Percentiles rank a stretch among this genome's conserved stretches.
Evolutionary conservation across 257 asterid genomes (phyloP).

Genomic region (Solanum gracilifrons): DNA sequence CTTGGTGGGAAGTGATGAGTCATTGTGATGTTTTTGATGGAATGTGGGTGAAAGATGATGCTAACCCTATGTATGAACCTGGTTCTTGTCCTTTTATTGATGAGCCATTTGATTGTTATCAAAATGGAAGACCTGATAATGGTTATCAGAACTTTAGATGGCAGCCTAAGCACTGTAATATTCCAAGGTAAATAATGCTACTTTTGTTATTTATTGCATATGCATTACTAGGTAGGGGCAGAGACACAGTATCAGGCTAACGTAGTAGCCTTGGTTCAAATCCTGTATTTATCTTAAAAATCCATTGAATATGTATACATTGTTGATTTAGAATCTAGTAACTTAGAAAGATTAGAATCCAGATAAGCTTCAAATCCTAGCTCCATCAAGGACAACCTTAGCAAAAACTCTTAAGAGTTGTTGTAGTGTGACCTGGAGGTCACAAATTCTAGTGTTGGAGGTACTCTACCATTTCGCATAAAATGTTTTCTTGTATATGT

Average conservation of each 20-base stretch:
- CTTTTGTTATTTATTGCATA: too few species aligned
- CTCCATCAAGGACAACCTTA: not conserved
- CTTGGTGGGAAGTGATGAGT: not conserved
- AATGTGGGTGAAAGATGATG: slow-evolving; percentile 71
- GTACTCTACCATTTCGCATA: not conserved
- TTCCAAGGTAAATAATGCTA: slow-evolving; percentile 41
- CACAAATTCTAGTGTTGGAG: not conserved
- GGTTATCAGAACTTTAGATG: slow-evolving; percentile 70
- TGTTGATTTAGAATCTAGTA: not conserved
- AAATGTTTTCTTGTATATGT: not conserved
- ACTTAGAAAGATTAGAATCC: not conserved
- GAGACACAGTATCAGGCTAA: not conserved
- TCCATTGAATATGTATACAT: not conserved
- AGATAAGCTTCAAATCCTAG: not conserved
- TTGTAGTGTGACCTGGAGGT: not conserved
- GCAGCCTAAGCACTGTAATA: slow-evolving; percentile 70
- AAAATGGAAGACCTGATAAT: slow-evolving; percentile 63
- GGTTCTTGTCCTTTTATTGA: slow-evolving; percentile 78
- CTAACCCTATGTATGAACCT: slow-evolving; percentile 61
- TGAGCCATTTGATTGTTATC: slow-evolving; percentile 67
- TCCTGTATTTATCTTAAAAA: not conserved
- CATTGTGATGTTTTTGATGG: slow-evolving; percentile 70
- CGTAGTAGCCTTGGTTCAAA: not conserved
- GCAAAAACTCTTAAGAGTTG: not conserved
- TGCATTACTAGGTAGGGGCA: not conserved